Base-by-base conservation (phyloP, 129 eudicot species). In the Lactuca sativa region DNA sequence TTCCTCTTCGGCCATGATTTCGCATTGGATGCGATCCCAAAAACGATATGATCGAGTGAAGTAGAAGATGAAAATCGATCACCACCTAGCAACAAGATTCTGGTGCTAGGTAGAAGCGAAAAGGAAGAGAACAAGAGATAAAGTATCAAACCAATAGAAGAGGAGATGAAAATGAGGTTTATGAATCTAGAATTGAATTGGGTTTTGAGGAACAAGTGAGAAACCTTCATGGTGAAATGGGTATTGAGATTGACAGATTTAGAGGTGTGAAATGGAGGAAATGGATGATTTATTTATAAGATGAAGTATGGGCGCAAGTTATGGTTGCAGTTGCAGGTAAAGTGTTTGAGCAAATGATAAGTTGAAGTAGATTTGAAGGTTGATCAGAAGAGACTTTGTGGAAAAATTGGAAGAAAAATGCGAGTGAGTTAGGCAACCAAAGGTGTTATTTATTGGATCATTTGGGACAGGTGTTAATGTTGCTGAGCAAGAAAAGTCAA, bases 21-120 rank as follows among this genome's bases (percentile, higher is more conserved):
- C 7, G 85, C 72, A 14, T 71, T 82, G 0, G 95, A 82, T 3
- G 93, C 90, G 49, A 90, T 86, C 12, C 97, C 97, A 14, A 90
- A 86, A 33, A 90, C 90, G 58, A 90, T 40, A 33, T 90, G 89
- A 3, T 90, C 85, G 4, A 86, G 70, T 2, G 86, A 68, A 4
- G 95, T 90, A 11, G 88, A 67, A 6, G 86, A 55, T 4, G 84
- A 70, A 8, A 61, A 31, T 0, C 10, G 55, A 25, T 60, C 71
- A 11, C 82, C 75, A n/a, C 72, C 70, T n/a, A 62, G 66, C 11
- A 73, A 47, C 55, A 56, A 15, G 48, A 64, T 33, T 13, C 64
- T 76, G 5, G 81, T 38, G 48, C 37, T 82, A 0, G 84, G 86
- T 11, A 76, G 21, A 43, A 84, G 67, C 12, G 82, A 60, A 38